These are phyloP conservation scores for Graphiopsis chlorocephala DNA, from an alignment of 2,329 filamentous ascomycete species.

Conservation along the genomic window DNA sequence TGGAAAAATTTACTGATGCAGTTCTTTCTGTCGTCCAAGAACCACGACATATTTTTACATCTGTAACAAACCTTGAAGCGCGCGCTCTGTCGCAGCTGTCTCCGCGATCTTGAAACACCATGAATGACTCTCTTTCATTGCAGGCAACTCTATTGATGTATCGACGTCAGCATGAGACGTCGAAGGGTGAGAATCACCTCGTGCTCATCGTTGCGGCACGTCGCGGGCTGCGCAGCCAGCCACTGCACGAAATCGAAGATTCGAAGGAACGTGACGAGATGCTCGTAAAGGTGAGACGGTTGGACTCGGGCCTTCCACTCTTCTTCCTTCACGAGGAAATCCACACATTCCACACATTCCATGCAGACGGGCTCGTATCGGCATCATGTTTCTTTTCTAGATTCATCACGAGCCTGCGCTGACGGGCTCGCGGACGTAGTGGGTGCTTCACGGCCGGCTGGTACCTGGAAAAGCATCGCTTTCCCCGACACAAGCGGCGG, in stretches of 20 bases:
- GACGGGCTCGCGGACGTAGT: not conserved
- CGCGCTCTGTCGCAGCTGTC: not conserved
- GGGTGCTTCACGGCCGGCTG: constrained; percentile 1
- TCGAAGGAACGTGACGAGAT: not conserved
- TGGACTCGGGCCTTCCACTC: not conserved
- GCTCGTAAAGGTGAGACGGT: not conserved
- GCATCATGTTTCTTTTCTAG: constrained; percentile 3
- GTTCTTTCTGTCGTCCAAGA: not conserved
- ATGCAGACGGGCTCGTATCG: not conserved
- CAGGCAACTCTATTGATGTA: not conserved
- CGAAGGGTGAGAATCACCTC: not conserved
- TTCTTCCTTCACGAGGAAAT: constrained; percentile 1
- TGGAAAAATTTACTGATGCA: not conserved
- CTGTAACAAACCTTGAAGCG: not conserved
- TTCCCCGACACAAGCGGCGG: not conserved
- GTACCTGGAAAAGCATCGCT: constrained; percentile 2
- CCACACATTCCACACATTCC: not conserved
- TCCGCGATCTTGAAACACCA: not conserved
- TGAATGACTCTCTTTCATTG: not conserved
- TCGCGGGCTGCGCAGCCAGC: not conserved
- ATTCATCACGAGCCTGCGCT: not conserved
- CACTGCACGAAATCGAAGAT: not conserved
- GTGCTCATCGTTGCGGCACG: not conserved
- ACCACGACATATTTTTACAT: not conserved
- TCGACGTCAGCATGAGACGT: not conserved